A percentile compares a stretch with the other conserved stretches of the same genome.
Evolutionary conservation across 495 filamentous ascomycete genomes (phyloP).

Genomic region (Trichocladium antarcticum): DNA sequence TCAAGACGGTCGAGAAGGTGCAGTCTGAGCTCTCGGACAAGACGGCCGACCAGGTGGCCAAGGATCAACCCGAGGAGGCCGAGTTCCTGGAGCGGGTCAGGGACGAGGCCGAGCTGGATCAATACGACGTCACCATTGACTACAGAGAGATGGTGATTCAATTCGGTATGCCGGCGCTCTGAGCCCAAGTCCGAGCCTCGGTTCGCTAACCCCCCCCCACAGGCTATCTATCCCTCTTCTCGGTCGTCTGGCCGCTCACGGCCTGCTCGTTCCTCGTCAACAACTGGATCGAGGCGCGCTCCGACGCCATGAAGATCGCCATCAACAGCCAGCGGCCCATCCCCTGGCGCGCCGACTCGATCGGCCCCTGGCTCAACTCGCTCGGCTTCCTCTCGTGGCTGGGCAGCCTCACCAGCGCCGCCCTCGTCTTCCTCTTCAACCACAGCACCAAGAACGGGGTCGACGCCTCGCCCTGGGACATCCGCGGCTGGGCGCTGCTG

Average conservation of each 20-base stretch:
- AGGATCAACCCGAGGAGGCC: constrained; percentile 62
- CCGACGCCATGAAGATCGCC: constrained; percentile 91
- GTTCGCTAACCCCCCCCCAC: constrained; percentile 19
- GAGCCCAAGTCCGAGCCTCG: not conserved
- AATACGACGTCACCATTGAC: constrained; percentile 81
- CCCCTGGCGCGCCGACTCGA: constrained; percentile 79
- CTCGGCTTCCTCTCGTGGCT: constrained; percentile 86
- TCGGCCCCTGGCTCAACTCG: constrained; percentile 86
- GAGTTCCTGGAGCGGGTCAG: constrained; percentile 71
- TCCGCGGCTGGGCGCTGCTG: constrained; percentile 71
- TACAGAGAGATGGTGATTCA: constrained; percentile 93
- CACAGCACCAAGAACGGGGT: constrained; percentile 46
- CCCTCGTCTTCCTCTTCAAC: constrained; percentile 83
- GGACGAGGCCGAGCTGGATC: constrained; percentile 70
- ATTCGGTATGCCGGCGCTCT: constrained; percentile 34
- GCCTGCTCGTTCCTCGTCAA: constrained; percentile 83
- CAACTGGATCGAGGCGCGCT: constrained; percentile 91
- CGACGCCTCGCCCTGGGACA: constrained; percentile 48
- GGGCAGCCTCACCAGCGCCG: constrained; percentile 73
- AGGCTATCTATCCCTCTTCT: constrained; percentile 90
- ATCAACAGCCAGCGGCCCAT: constrained; percentile 78
- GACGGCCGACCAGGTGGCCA: constrained; percentile 23
- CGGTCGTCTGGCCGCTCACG: constrained; percentile 83
- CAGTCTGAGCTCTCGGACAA: constrained; percentile 47
- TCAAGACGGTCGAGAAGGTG: constrained; percentile 62